Evolutionary conservation across 2,329 filamentous ascomycete genomes (phyloP), one percentile per base, ranked within the genome.

Genomic region (Paracamarosporium sp.): DNA sequence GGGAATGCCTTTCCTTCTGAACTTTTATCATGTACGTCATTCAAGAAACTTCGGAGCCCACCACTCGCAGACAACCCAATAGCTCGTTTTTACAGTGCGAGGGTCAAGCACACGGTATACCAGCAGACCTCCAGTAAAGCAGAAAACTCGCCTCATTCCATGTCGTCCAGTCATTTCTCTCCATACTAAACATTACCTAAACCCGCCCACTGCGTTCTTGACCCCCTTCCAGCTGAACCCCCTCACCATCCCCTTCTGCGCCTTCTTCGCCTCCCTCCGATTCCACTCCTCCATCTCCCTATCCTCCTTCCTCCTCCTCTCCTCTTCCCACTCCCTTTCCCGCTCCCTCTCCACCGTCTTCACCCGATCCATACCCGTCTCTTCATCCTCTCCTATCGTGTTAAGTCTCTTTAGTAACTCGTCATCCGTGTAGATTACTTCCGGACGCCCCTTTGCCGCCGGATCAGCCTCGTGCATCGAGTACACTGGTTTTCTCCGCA

Each of bases 251-350:
- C 22, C 33, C 33, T 22, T 50, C 33, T 30, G 31, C 47, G 47
- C 47, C 47, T 50, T 50, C 47, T 20, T 38, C 47, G 47, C 47
- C 47, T 50, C 47, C n/a, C 25, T 38, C 24, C 33, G 31, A 40
- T 50, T 50, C 47, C 47, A 50, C 33, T 50, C 47, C 47, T 38
- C 47, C 47, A 50, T 50, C 8, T 50, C 47, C 24, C 31, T 50
- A 3, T 50, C 47, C 33, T 50, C 47, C n/a, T 50, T 50, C 47
- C 33, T 28, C 25, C 35, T 40, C 33, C 47, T 11, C 15, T 40
- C 15, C 47, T 50, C 47, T 24, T 50, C 47, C 47, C 47, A 50
- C 4, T 50, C 33, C n/a, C 24, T 20, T 13, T 38, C 47, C 33
- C 8, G 27, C 8, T 28, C 47, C 33, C 22, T 17, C 0, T 50